Evolutionary conservation across 2,329 filamentous ascomycete genomes (phyloP).

Genomic region (Penicillium sp.): DNA sequence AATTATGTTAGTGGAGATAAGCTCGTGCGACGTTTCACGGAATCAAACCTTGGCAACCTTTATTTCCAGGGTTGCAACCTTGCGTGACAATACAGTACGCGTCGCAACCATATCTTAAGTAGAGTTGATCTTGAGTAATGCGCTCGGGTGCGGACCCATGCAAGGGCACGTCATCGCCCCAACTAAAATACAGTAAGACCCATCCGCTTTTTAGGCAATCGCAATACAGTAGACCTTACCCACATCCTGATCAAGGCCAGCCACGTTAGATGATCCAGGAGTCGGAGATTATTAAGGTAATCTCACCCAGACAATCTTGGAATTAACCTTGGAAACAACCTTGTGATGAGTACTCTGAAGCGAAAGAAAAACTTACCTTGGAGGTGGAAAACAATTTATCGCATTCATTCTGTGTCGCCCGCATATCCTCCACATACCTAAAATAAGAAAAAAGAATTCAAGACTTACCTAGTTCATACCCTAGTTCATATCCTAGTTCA

Average conservation of each 20-base stretch:
- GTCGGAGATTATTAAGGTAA: constrained; percentile 14
- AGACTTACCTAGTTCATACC: background rate
- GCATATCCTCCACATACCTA: background rate
- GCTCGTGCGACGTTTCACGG: constrained; percentile 40
- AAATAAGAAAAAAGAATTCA: background rate
- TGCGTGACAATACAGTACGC: constrained; percentile 23
- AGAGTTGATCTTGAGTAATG: constrained; percentile 13
- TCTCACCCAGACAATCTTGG: background rate
- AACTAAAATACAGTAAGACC: constrained; percentile 1
- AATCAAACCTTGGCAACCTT: constrained; percentile 31
- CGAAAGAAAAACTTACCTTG: no score
- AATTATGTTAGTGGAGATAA: constrained; percentile 41
- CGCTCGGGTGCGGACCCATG: constrained; percentile 10
- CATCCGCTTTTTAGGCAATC: background rate
- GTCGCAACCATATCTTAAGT: constrained; percentile 18
- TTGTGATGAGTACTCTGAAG: no score
- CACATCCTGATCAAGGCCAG: background rate
- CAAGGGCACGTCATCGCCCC: constrained; percentile 20
- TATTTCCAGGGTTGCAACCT: constrained; percentile 32
- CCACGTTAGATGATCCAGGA: constrained; percentile 1
- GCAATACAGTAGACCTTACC: no score
- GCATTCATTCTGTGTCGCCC: background rate
- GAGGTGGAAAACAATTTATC: no score
- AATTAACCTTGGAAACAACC: no score
- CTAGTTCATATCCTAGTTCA: background rate